phyloP scores from a whole-genome alignment of 2,329 filamentous ascomycete genomes.

The Cordyceps tenuipes region DNA sequence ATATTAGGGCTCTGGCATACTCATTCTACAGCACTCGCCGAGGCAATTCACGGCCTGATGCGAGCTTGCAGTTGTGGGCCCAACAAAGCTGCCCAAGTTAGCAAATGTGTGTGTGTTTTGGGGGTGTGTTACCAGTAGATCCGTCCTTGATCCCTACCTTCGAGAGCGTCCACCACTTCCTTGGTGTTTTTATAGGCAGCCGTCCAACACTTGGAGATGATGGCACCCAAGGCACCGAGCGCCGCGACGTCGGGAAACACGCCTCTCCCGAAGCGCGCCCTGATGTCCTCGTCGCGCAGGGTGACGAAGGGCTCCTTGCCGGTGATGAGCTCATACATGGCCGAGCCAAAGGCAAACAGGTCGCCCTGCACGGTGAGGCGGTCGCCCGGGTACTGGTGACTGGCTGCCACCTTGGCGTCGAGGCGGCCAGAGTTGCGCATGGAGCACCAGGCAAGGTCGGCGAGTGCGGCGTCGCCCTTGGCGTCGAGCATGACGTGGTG shows the following conservation, averaged over 20 bases:
- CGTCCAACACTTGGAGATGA: not conserved
- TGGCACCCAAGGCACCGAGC: not conserved
- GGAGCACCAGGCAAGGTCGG: not conserved
- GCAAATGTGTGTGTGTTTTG: not conserved
- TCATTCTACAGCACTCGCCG: not conserved
- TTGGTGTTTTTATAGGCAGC: not conserved
- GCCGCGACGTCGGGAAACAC: not conserved
- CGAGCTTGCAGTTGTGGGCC: no score
- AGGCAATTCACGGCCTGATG: not conserved
- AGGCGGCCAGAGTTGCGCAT: not conserved
- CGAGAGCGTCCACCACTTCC: not conserved
- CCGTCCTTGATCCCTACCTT: not conserved
- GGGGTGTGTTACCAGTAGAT: not conserved
- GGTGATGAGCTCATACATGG: not conserved
- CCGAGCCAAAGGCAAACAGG: not conserved
- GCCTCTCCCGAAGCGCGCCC: not conserved
- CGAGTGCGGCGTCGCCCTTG: not conserved
- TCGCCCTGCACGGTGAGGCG: not conserved
- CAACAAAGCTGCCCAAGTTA: not conserved
- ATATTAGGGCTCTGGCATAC: not conserved
- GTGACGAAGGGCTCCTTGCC: not conserved
- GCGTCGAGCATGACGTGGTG: not conserved
- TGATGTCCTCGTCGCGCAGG: not conserved
- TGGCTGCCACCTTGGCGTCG: not conserved
- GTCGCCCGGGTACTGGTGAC: slow-evolving; percentile 1